Conservation (phyloP, 2,329 filamentous ascomycete species). For the Phialocephala sp. region DNA sequence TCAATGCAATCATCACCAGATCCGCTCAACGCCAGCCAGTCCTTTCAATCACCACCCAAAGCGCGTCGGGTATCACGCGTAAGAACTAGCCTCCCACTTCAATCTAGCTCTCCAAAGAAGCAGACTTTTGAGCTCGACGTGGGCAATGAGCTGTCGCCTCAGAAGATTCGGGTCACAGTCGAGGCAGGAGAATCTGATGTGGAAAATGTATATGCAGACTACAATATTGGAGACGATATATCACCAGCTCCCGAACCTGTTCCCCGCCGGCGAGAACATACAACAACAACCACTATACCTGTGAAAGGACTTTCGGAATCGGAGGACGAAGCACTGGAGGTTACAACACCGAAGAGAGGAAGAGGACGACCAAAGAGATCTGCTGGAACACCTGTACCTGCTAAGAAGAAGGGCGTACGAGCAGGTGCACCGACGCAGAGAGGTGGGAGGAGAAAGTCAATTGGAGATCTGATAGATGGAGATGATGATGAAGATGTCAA, state of each 20-base stretch:
- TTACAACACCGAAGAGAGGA: conserved; percentile 47
- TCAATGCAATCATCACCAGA: conserved; percentile 42
- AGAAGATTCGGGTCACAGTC: conserved; percentile 44
- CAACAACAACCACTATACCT: conserved; percentile 42
- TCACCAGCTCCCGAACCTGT: conserved; percentile 32
- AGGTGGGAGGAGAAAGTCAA: conserved; percentile 34
- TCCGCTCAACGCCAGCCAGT: conserved; percentile 42
- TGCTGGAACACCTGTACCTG: conserved; percentile 45
- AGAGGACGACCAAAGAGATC: conserved; percentile 52
- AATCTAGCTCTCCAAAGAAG: conserved; percentile 42
- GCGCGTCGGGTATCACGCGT: conserved; percentile 33
- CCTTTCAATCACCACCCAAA: conserved; percentile 35
- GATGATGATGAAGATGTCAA: conserved; percentile 36
- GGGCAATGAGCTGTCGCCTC: conserved; percentile 42
- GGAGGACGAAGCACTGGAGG: conserved; percentile 33
- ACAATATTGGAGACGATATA: conserved; percentile 23
- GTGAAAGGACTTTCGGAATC: conserved; percentile 43
- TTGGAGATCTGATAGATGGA: conserved; percentile 35
- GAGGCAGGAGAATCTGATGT: conserved; percentile 41
- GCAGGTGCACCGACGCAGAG: conserved; percentile 35
- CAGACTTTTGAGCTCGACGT: conserved; percentile 45
- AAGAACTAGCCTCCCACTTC: conserved; percentile 35
- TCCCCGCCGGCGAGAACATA: conserved; percentile 36
- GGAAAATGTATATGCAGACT: conserved; percentile 34
- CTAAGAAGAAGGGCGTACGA: conserved; percentile 36